These are phyloP conservation scores for Dictyostelium purpureum DNA, from an alignment of 78 protist species.

Conservation along the genomic window DNA sequence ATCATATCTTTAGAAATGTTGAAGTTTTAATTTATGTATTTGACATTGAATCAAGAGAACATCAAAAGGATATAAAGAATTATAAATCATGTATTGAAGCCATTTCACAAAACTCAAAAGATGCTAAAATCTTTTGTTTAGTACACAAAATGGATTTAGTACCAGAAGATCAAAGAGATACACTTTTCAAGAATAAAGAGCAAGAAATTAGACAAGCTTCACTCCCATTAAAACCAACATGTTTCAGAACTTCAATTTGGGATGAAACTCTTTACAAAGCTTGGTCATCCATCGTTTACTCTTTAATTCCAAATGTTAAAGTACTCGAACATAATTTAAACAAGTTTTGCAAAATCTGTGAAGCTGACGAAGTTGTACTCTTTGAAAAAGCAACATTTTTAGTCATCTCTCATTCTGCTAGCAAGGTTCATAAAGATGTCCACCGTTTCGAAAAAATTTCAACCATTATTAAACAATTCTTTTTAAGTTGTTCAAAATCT, in stretches of 20 bases:
- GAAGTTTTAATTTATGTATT: constrained; percentile 96
- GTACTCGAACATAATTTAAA: constrained; percentile 87
- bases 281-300: constrained; percentile 94
- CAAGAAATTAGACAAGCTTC: constrained; percentile 85
- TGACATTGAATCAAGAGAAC: constrained; percentile 92
- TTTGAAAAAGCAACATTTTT: constrained; percentile 95
- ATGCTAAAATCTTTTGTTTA: constrained; percentile 94
- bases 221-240: constrained; percentile 78
- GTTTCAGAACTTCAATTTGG: constrained; percentile 97
- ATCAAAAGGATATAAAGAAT: constrained; percentile 90
- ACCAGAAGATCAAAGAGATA: constrained; percentile 87
- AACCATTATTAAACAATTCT: constrained; percentile 98
- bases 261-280: constrained; percentile 98
- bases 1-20: constrained; percentile 98
- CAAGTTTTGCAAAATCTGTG: constrained; percentile 91
- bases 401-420: constrained; percentile 91
- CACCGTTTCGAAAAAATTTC: constrained; percentile 96
- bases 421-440: constrained; percentile 81
- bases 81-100: constrained; percentile 93
- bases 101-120: constrained; percentile 82
- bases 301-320: constrained; percentile 94
- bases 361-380: constrained; percentile 97
- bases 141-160: constrained; percentile 99
- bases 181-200: constrained; percentile 76
- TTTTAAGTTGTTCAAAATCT: constrained; percentile 88